These are phyloP conservation scores for Liriodendron chinense DNA, from an alignment of 164 flowering plant genomes.

Conservation along the genomic window DNA sequence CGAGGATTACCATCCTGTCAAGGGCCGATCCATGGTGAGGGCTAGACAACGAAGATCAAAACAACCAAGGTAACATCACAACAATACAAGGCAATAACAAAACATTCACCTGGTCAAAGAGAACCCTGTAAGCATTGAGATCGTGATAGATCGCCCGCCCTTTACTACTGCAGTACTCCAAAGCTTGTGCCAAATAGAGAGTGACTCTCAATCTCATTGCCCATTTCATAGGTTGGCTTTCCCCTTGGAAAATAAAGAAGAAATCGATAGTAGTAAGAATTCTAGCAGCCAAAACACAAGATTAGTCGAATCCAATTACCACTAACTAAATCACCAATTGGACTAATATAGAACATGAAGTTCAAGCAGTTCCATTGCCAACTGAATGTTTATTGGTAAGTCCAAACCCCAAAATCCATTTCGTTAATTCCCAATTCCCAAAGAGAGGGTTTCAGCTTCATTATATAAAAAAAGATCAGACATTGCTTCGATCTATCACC, in stretches of 20 bases:
- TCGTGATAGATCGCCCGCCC: conserved; percentile 91
- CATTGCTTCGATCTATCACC: background rate
- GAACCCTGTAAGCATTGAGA: conserved; percentile 80
- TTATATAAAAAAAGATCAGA: background rate
- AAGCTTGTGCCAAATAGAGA: conserved; percentile 72
- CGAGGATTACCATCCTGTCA: conserved; percentile 62
- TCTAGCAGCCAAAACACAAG: background rate
- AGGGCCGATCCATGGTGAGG: conserved; percentile 15
- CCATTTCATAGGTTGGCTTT: conserved; percentile 93
- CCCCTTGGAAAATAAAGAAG: conserved; percentile 49
- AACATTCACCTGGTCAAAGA: conserved; percentile 47
- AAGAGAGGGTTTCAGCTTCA: background rate
- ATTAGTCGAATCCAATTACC: background rate
- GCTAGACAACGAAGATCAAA: conserved; percentile 1
- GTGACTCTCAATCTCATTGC: conserved; percentile 95
- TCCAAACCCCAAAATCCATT: background rate
- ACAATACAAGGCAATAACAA: background rate
- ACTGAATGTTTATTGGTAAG: background rate
- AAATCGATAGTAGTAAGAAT: background rate
- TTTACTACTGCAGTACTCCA: conserved; percentile 84
- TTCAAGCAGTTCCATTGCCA: background rate
- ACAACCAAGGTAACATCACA: background rate
- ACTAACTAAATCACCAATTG: background rate
- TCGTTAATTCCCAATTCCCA: background rate
- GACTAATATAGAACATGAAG: background rate